These are phyloP conservation scores for Trichophyton benhamiae DNA, from an alignment of 2,329 filamentous ascomycete species.

Conservation along the genomic window DNA sequence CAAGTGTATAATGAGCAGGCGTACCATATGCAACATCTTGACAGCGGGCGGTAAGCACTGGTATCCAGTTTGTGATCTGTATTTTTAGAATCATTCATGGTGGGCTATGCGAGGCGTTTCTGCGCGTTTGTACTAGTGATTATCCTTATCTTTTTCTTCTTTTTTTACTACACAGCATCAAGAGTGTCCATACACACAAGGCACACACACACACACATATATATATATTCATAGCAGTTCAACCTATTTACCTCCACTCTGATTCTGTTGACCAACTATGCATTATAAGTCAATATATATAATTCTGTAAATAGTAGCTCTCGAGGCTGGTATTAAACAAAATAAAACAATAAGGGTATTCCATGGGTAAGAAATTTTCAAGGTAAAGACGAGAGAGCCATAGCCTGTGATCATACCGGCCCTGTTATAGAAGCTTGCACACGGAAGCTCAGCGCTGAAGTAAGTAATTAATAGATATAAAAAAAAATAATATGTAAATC, in stretches of 20 bases:
- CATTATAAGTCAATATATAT: neutral
- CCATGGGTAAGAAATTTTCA: neutral
- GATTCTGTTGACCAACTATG: too few species aligned
- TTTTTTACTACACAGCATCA: neutral
- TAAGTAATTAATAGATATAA: neutral
- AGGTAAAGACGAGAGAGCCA: neutral
- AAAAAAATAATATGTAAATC: neutral
- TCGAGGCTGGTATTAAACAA: neutral
- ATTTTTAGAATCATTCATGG: neutral
- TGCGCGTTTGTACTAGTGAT: neutral
- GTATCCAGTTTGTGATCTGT: neutral
- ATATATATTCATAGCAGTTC: too few species aligned
- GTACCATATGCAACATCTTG: conserved; percentile 7
- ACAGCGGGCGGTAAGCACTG: neutral
- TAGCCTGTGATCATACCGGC: neutral
- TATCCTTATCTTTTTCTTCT: neutral
- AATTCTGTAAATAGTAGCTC: neutral
- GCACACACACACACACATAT: too few species aligned
- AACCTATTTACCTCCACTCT: too few species aligned
- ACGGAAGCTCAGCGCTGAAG: neutral
- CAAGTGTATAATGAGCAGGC: neutral
- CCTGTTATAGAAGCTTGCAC: neutral
- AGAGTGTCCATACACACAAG: too few species aligned
- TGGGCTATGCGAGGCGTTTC: neutral
- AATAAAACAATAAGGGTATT: neutral